Evolutionary conservation across 345 rosid species (phyloP), one percentile per base, ranked within the genome.

Genomic region (Capsella bursapastoris): DNA sequence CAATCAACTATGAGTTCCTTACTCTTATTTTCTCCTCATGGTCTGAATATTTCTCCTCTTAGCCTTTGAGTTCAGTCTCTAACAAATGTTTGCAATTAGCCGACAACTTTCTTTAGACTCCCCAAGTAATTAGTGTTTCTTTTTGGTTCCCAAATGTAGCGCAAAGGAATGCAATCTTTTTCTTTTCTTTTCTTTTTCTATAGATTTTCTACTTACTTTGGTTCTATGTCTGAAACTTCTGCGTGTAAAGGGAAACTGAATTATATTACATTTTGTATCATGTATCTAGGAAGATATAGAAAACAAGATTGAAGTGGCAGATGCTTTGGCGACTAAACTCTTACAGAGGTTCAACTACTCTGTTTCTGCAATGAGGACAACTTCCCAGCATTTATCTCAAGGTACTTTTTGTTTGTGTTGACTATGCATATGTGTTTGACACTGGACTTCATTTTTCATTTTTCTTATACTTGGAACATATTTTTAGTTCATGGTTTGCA

Each of bases 291-390:
- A 90, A 80, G 97, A 84, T 64, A 78, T 90, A 59, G 99, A 92
- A 81, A 89, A 90, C 88, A 88, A 85, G 85, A 92, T 92, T 68
- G 97, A 95, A 84, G 89, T 92, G 43, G 92, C 84, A 3, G 97
- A 95, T 85, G 97, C 97, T 74, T 84, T 95, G 89, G 87, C 97
- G 9, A 74, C 85, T 65, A 92, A 95, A 85, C 97, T 95, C 68
- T 79, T 84, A 64, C 93, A 90, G 80, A 84, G 98, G 18, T 90
- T 83, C 81, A 86, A 86, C 74, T 58, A 84, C 81, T 90, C 99
- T 0, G 90, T 77, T 44, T 90, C 97, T 15, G 74, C 93, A 35
- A 88, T 87, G 97, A 84, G 86, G 82, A 82, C 92, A 2, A 81
- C 91, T 64, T 84, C 96, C 15, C 90, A 89, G 53, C 90, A 90